Base-by-base conservation (phyloP, 805 yeast genomes). In the Hanseniaspora guilliermondii region DNA sequence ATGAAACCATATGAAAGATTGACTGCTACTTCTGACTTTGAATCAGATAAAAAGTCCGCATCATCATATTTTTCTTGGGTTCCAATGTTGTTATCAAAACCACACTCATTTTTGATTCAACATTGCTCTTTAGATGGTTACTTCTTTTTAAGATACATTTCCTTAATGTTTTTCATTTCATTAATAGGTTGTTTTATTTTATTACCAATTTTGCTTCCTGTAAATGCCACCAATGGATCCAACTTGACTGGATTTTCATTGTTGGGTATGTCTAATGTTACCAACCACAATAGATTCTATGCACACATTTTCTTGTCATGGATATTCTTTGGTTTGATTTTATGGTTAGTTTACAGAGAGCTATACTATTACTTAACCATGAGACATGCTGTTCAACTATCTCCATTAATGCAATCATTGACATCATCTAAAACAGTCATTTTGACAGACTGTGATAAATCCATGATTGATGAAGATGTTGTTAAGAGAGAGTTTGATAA, bases 231-330 rank as follows among this genome's bases (percentile, higher is more conserved):
- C 7, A 81, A 83, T 58, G 85, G 87, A 27, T 70, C 74, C 47
- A 65, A 70, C 49, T 60, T 69, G 35, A 54, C 64, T 42, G 91
- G 89, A 7, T 82, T 85, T 58, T 84, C 83, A 60, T 69, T 80
- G 32, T 70, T 85, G 53, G 72, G 87, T 1, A 80, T 75, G 62
- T 72, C 85, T 32, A 83, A 85, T 60, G 80, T 83, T 33, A 71
- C 68, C 16, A 71, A 81, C 64, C 80, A 79, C 64, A 77, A 81
- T 72, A 74, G 85, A 66, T 76, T 73, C 53, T 82, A 77, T 65
- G 93, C 91, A 7, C 88, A 85, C 61, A 82, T 82, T 6, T 85
- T 85, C 63, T 63, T 83, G 53, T 81, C 88, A 19, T 85, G 93
- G 93, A 59, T 78, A 30, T 80, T 76, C 62, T 85, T 82, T 64